These are phyloP conservation scores for Suhomyces panamericanus DNA, from an alignment of 1,139 yeast species.

Conservation along the genomic window DNA sequence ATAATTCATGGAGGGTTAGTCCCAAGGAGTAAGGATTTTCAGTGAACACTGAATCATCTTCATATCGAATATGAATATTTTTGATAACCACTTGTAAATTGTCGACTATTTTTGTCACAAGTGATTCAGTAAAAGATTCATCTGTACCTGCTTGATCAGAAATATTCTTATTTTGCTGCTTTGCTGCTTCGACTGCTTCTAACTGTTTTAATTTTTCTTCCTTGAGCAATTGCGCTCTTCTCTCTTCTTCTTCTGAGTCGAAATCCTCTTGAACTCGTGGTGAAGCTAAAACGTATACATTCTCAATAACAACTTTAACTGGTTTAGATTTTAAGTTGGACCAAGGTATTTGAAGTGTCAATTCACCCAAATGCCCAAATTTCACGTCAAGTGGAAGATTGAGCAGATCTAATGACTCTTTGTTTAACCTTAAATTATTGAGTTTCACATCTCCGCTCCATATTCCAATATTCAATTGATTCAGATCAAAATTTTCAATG, in stretches of 20 bases:
- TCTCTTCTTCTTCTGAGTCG: conserved; percentile 65
- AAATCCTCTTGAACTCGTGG: conserved; percentile 59
- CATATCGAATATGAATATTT: conserved; percentile 89
- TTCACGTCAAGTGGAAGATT: conserved; percentile 86
- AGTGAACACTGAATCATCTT: conserved; percentile 69
- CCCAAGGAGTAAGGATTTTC: conserved; percentile 83
- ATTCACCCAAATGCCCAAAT: conserved; percentile 87
- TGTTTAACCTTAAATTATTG: conserved; percentile 70
- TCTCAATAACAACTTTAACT: conserved; percentile 85
- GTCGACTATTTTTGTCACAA: conserved; percentile 87
- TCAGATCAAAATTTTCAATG: conserved; percentile 93
- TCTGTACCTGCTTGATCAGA: conserved; percentile 52
- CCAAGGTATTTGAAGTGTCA: conserved; percentile 95
- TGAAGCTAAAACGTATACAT: conserved; percentile 77
- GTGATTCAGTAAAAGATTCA: conserved; percentile 82
- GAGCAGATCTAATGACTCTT: conserved; percentile 81
- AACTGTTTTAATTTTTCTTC: conserved; percentile 65
- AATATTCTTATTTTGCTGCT: conserved; percentile 38
- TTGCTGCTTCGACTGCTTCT: conserved; percentile 56
- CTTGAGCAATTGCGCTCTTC: conserved; percentile 66
- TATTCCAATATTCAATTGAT: conserved; percentile 90
- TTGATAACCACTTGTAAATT: conserved; percentile 91
- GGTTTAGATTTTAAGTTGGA: conserved; percentile 91
- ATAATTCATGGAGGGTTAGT: conserved; percentile 75
- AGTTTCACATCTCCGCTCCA: conserved; percentile 98